Conservation (phyloP, 2,329 filamentous ascomycete species). For the Rhexocercosporidium sp. region DNA sequence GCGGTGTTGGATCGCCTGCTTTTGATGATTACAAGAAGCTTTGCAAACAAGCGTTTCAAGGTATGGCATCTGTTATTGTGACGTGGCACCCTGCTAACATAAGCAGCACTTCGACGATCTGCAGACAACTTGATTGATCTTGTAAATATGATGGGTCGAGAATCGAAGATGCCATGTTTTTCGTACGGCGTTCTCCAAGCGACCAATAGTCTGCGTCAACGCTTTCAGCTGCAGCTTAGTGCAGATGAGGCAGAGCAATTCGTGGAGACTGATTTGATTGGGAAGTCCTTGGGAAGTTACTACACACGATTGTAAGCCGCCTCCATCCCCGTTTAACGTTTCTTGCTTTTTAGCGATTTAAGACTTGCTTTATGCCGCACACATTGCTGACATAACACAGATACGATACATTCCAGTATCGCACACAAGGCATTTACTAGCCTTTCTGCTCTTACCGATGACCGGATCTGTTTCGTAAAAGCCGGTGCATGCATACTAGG, state of each 20-base stretch:
- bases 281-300: conserved; percentile 84
- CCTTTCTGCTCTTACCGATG: background rate
- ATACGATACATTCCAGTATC: conserved; percentile 87
- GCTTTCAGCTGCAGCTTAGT: conserved; percentile 83
- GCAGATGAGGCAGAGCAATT: conserved; percentile 81
- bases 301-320: conserved; percentile 75
- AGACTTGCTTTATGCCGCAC: background rate
- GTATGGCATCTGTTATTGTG: conserved; percentile 46
- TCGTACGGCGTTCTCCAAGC: conserved; percentile 74
- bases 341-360: background rate
- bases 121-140: conserved; percentile 83
- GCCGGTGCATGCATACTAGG: conserved; percentile 22
- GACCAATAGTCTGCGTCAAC: conserved; percentile 70
- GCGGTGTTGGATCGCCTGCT: conserved; percentile 70
- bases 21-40: conserved; percentile 78
- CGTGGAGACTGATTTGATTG: conserved; percentile 79
- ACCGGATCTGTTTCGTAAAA: conserved; percentile 12
- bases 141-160: conserved; percentile 82
- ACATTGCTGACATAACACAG: conserved; percentile 47
- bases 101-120: conserved; percentile 71
- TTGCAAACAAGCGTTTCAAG: conserved; percentile 85
- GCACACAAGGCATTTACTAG: conserved; percentile 86
- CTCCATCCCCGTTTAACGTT: background rate
- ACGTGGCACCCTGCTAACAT: conserved; percentile 19
- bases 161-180: conserved; percentile 86